Conservation (phyloP, 495 filamentous ascomycete genomes). For the Xylaria venustula region DNA sequence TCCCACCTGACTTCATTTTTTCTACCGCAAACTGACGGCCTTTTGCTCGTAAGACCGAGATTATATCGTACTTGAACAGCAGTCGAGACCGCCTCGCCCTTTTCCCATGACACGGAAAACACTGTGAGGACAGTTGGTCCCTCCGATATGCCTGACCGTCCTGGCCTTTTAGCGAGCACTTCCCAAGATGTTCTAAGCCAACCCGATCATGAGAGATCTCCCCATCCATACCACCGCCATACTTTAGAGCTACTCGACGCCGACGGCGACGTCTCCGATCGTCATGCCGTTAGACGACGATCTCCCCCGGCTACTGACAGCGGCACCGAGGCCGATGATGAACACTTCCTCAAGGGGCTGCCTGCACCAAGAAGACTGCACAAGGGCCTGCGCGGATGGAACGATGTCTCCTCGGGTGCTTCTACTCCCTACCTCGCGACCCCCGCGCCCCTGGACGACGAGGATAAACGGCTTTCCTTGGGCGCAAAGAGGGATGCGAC, state of each 20-base stretch:
- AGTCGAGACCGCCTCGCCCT: too few relatives aligned
- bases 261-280: conserved; percentile 41
- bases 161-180: conserved; percentile 27
- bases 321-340: conserved; percentile 90
- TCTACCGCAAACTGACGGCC: too few relatives aligned
- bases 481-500: conserved; percentile 22
- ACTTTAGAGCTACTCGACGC: conserved; percentile 49
- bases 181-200: conserved; percentile 12
- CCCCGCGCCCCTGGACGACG: conserved; percentile 56
- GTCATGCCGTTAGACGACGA: conserved; percentile 33
- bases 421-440: conserved; percentile 62
- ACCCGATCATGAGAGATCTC: conserved; percentile 53
- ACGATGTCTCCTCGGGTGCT: conserved; percentile 45
- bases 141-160: conserved; percentile 41
- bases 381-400: conserved; percentile 67
- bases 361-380: conserved; percentile 72
- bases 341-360: conserved; percentile 74
- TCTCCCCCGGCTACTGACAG: conserved; percentile 74
- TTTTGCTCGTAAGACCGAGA: too few relatives aligned
- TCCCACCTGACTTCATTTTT: background rate
- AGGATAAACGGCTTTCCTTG: conserved; percentile 31
- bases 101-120: conserved; percentile 10
- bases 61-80: too few relatives aligned
- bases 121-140: conserved; percentile 14
- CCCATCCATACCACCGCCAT: conserved; percentile 71